Evolutionary conservation across 352 stramenopile genomes (phyloP).

Genomic region (Globisporangium abappressorium): DNA sequence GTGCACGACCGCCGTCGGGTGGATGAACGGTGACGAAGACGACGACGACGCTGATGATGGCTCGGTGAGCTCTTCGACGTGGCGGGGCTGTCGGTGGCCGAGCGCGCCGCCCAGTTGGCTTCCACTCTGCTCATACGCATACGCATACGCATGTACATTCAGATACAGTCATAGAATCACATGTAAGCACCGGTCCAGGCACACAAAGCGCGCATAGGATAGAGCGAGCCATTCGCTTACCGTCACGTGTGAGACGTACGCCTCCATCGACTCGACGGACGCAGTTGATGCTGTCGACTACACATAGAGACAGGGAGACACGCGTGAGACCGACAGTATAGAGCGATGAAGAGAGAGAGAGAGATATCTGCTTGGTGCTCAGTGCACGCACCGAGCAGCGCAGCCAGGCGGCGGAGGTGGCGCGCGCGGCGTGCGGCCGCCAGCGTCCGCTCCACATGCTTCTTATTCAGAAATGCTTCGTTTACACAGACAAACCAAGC

Average conservation of each 20-base stretch:
- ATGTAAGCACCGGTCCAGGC: too few relatives aligned
- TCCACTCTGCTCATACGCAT: constrained; percentile 2
- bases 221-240: constrained; percentile 4
- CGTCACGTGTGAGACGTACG: constrained; percentile 50
- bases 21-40: constrained; percentile 28
- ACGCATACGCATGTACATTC: background rate
- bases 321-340: background rate
- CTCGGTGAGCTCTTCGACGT: constrained; percentile 4
- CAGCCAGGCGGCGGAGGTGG: background rate
- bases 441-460: constrained; percentile 13
- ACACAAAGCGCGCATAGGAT: too few relatives aligned
- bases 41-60: background rate
- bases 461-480: background rate
- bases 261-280: constrained; percentile 46
- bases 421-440: constrained; percentile 5
- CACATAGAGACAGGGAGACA: background rate
- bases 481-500: background rate
- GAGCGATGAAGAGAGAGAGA: background rate
- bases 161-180: background rate
- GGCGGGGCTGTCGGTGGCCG: constrained; percentile 7
- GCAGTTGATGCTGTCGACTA: constrained; percentile 15
- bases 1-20: constrained; percentile 73
- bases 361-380: background rate
- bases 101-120: constrained; percentile 1
- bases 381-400: constrained; percentile 8